Evolutionary conservation across 176 grass and related monocot genomes (phyloP).

Genomic region (Oropetium thomaeum): DNA sequence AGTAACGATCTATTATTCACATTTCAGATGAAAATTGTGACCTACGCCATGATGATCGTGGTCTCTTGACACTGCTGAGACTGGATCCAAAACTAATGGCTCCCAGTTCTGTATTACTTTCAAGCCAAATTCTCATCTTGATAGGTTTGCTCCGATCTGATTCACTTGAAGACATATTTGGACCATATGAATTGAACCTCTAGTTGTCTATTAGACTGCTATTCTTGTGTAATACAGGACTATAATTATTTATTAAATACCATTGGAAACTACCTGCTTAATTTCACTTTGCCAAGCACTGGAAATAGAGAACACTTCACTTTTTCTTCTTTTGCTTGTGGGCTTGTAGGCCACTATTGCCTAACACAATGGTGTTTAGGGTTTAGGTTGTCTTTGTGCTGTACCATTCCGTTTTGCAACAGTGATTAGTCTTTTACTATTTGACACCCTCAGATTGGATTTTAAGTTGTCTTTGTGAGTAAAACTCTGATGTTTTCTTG

Average conservation of each 20-base stretch:
- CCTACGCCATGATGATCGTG: conserved; percentile 70
- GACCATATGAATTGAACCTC: neutral
- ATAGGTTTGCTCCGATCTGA: conserved; percentile 56
- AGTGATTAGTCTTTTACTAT: neutral
- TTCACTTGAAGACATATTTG: conserved; percentile 10
- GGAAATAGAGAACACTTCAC: neutral
- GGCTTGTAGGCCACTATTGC: neutral
- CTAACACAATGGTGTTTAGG: no score
- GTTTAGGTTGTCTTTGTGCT: no score
- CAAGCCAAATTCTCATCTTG: conserved; percentile 68
- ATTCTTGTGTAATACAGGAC: no score
- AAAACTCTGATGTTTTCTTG: neutral
- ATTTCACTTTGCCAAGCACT: conserved; percentile 9
- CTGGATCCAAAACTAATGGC: conserved; percentile 68
- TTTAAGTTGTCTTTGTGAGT: neutral
- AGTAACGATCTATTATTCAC: conserved; percentile 37
- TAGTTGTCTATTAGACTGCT: neutral
- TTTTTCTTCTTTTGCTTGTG: conserved; percentile 18
- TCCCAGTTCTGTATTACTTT: conserved; percentile 99
- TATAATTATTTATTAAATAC: no score
- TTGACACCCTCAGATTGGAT: neutral
- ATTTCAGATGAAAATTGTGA: conserved; percentile 90
- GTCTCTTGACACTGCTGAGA: conserved; percentile 87
- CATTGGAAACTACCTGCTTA: no score
- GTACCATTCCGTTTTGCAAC: neutral